phyloP scores from a whole-genome alignment of 805 yeast species.

The Tetrapisispora phaffii region DNA sequence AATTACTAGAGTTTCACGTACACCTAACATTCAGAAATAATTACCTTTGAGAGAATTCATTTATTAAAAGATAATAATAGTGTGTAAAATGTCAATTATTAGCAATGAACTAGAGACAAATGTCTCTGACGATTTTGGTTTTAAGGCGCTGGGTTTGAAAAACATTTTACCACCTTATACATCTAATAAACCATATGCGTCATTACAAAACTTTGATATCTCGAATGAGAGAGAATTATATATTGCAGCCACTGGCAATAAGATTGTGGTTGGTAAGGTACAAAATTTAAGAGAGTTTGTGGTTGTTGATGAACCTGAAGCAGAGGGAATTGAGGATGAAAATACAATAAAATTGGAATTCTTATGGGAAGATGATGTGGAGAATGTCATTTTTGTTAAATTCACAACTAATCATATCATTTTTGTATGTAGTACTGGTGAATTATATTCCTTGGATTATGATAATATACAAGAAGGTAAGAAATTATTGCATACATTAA shows the following conservation, averaged over 20 bases:
- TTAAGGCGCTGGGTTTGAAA: slow-evolving; percentile 30
- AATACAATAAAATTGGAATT: slow-evolving; percentile 3
- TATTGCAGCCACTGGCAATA: slow-evolving; percentile 33
- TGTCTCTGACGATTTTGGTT: slow-evolving; percentile 37
- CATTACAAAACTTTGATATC: slow-evolving; percentile 31
- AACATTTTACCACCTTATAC: slow-evolving; percentile 30
- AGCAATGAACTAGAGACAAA: slow-evolving; percentile 18
- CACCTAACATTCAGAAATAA: no score
- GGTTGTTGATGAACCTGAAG: slow-evolving; percentile 13
- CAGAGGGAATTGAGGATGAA: neutral
- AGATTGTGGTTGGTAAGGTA: slow-evolving; percentile 31
- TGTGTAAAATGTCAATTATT: slow-evolving; percentile 10
- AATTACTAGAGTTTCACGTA: no score
- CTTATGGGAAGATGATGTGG: slow-evolving; percentile 12
- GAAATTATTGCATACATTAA: slow-evolving; percentile 1
- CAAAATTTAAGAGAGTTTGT: slow-evolving; percentile 26
- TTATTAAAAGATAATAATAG: no score
- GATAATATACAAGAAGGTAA: slow-evolving; percentile 1
- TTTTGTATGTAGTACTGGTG: slow-evolving; percentile 20
- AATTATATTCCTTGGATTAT: slow-evolving; percentile 12
- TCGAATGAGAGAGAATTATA: slow-evolving; percentile 26
- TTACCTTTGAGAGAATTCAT: no score
- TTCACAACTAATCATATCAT: slow-evolving; percentile 30
- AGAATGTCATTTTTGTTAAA: slow-evolving; percentile 21
- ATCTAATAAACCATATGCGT: slow-evolving; percentile 31